phyloP scores from a whole-genome alignment of 129 eudicot genomes.

The Pulicaria dysenterica region DNA sequence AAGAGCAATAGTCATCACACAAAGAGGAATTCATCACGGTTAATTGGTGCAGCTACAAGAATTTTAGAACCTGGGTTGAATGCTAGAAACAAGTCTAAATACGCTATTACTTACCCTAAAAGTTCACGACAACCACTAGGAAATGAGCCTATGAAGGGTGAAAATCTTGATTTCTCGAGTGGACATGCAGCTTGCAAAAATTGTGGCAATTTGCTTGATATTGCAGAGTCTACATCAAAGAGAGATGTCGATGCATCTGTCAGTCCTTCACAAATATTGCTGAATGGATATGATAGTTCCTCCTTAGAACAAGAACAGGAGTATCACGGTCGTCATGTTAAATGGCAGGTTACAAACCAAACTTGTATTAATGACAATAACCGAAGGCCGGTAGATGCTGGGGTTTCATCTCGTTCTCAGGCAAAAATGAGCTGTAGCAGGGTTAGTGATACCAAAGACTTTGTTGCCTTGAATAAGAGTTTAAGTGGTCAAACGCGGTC shows the following conservation, averaged over 20 bases:
- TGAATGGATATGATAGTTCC: conserved; percentile 24
- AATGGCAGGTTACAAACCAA: conserved; percentile 14
- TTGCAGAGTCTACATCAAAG: conserved; percentile 30
- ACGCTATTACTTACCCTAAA: conserved; percentile 52
- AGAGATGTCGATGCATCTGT: conserved; percentile 35
- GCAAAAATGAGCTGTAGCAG: conserved; percentile 25
- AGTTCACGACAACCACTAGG: conserved; percentile 16
- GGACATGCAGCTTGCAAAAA: conserved; percentile 53
- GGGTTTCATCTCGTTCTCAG: conserved; percentile 25
- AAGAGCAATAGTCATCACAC: conserved; percentile 55
- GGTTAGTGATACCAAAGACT: conserved; percentile 43
- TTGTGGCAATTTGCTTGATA: conserved; percentile 53
- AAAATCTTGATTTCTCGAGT: conserved; percentile 19
- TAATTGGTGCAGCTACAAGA: conserved; percentile 78
- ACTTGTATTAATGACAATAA: conserved; percentile 20
- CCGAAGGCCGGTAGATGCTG: conserved; percentile 24
- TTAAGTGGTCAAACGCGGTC: conserved; percentile 41
- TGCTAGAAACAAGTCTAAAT: conserved; percentile 47
- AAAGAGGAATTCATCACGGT: conserved; percentile 50
- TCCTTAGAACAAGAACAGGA: conserved; percentile 35
- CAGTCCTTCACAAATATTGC: conserved; percentile 34
- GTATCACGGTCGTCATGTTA: not conserved
- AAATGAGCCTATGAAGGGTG: conserved; percentile 32
- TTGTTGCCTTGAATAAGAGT: conserved; percentile 45
- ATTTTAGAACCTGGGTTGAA: conserved; percentile 83